These are phyloP conservation scores for Coemansia sp. DNA, from an alignment of 192 early-diverging fungal species.

Conservation along the genomic window DNA sequence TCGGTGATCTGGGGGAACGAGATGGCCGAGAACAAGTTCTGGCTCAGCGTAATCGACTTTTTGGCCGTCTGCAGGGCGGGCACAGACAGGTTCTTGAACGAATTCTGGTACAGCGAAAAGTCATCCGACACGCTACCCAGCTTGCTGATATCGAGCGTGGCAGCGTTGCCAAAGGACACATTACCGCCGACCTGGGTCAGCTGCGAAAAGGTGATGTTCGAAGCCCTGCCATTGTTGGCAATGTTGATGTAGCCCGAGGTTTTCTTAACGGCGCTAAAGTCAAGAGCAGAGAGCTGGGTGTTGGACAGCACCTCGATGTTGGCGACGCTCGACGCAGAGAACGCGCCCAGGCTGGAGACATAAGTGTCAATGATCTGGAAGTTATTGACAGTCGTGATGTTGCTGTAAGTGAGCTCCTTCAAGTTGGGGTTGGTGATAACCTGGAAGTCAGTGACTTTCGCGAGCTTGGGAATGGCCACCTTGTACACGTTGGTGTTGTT, in stretches of 20 bases:
- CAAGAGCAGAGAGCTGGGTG: conserved; percentile 53
- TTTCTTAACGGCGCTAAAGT: conserved; percentile 50
- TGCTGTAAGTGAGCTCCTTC: conserved; percentile 43
- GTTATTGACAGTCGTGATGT: conserved; percentile 49
- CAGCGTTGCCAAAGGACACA: conserved; percentile 59
- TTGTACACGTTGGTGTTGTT: conserved; percentile 60
- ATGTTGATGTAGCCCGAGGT: conserved; percentile 56
- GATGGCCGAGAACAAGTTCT: conserved; percentile 60
- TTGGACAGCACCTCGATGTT: conserved; percentile 61
- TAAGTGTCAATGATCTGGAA: conserved; percentile 57
- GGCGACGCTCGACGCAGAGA: conserved; percentile 29
- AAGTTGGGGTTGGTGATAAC: conserved; percentile 56
- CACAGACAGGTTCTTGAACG: conserved; percentile 53
- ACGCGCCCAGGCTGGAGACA: conserved; percentile 40
- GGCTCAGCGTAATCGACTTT: conserved; percentile 59
- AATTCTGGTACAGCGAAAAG: conserved; percentile 62
- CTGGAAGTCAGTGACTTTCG: conserved; percentile 49
- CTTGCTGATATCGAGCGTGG: conserved; percentile 45
- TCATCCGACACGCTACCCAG: conserved; percentile 55
- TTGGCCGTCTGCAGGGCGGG: conserved; percentile 51
- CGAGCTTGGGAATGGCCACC: conserved; percentile 44
- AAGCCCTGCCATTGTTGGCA: conserved; percentile 57
- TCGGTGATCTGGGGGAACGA: conserved; percentile 56
- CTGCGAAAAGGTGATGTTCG: conserved; percentile 52
- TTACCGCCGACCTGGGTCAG: conserved; percentile 56